phyloP scores from a whole-genome alignment of 371 early-diverging fungal species.

The Homolaphlyctis polyrhiza region DNA sequence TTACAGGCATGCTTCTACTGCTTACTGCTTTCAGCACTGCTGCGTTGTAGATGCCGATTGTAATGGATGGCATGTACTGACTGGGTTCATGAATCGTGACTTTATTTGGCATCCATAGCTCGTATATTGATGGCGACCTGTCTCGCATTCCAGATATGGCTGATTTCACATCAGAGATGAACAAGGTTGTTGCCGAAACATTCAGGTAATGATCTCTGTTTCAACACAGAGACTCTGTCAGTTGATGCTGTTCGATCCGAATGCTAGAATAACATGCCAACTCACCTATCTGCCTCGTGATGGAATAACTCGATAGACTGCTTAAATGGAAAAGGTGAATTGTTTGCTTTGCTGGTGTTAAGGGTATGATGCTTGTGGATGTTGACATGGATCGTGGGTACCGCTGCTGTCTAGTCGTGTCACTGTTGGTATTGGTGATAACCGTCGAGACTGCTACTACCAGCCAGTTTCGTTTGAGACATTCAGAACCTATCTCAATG shows the following conservation, averaged over 20 bases:
- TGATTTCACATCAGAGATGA: conserved; percentile 76
- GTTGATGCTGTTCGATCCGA: too few relatives aligned
- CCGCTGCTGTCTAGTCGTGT: too few relatives aligned
- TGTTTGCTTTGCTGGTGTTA: neutral
- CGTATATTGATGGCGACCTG: conserved; percentile 76
- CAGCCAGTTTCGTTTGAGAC: conserved; percentile 80
- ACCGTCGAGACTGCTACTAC: conserved; percentile 80
- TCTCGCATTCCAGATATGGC: conserved; percentile 63
- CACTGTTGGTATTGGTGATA: conserved; percentile 90
- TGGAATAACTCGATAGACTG: too few relatives aligned
- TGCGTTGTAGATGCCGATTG: too few relatives aligned
- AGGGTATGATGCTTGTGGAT: neutral
- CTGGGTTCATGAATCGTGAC: too few relatives aligned
- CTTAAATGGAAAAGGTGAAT: conserved; percentile 60
- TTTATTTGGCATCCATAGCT: too few relatives aligned
- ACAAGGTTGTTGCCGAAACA: conserved; percentile 63
- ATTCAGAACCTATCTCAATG: conserved; percentile 70
- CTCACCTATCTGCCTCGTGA: too few relatives aligned
- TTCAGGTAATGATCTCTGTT: conserved; percentile 45
- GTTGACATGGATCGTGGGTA: neutral
- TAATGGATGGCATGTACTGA: too few relatives aligned
- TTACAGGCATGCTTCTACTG: conserved; percentile 12
- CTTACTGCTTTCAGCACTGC: too few relatives aligned
- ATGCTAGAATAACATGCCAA: too few relatives aligned
- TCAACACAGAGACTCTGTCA: conserved; percentile 2